These are phyloP conservation scores for Coelastrella sp. DNA, from an alignment of 139 green algal genomes.

Conservation along the genomic window DNA sequence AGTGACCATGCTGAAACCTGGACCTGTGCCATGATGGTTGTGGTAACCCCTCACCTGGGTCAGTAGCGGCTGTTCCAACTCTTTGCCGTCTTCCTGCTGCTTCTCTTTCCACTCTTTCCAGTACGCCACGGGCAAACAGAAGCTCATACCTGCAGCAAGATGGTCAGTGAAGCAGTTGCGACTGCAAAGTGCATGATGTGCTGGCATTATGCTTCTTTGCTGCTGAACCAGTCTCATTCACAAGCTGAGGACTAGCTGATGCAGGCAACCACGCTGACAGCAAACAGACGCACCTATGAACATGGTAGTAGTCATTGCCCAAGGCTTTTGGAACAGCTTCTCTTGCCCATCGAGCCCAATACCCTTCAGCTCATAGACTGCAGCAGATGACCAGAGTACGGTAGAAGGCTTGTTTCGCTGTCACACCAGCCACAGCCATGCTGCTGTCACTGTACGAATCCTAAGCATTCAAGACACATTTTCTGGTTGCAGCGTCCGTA, in stretches of 20 bases:
- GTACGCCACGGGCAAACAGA: constrained; percentile 74
- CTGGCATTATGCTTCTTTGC: no score
- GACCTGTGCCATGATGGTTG: background rate
- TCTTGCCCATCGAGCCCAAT: constrained; percentile 59
- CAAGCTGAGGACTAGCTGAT: background rate
- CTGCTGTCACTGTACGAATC: no score
- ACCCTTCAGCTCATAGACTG: constrained; percentile 73
- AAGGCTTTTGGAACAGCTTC: constrained; percentile 80
- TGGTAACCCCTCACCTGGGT: background rate
- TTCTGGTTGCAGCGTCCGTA: no score
- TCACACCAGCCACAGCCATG: no score
- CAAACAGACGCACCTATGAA: constrained; percentile 55
- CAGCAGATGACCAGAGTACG: background rate
- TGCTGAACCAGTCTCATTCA: no score
- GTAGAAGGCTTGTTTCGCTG: no score
- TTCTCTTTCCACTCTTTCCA: constrained; percentile 56
- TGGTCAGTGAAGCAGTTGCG: no score
- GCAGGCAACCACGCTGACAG: background rate
- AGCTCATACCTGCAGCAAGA: constrained; percentile 66
- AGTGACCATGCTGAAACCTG: background rate
- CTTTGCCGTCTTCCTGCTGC: constrained; percentile 28
- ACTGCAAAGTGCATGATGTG: no score
- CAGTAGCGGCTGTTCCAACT: constrained; percentile 57
- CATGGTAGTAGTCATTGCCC: constrained; percentile 72
- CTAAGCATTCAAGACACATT: no score